These are phyloP conservation scores for Gnetum montanum DNA, from an alignment of 75 land plant genomes.

Conservation along the genomic window DNA sequence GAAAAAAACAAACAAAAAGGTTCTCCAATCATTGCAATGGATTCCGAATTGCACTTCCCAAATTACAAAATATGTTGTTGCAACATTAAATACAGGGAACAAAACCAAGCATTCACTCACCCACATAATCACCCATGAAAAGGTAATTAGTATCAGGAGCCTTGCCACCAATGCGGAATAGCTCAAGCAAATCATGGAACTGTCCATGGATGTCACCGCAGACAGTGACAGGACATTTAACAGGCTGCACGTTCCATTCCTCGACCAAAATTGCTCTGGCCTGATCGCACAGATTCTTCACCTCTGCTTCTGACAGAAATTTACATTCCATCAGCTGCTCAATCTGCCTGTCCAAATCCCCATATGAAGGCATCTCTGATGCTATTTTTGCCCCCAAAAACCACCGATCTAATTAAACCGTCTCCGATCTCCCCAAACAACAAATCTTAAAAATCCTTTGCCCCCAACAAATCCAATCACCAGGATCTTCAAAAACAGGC, in stretches of 20 bases:
- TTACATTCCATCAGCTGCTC: constrained; percentile 83
- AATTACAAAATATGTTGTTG: no score
- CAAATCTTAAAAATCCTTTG: no score
- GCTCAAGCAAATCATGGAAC: constrained; percentile 76
- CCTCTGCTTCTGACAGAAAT: constrained; percentile 58
- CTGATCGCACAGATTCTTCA: constrained; percentile 70
- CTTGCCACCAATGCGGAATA: constrained; percentile 65
- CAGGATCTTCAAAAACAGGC: no score
- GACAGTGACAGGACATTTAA: constrained; percentile 66
- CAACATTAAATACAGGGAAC: not conserved
- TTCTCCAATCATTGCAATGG: no score
- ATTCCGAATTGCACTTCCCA: no score
- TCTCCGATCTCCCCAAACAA: no score
- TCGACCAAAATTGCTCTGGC: constrained; percentile 58
- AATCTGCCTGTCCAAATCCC: constrained; percentile 77
- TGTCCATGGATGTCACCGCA: constrained; percentile 82
- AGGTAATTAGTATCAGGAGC: constrained; percentile 81
- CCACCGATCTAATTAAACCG: not conserved
- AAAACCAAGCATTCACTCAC: constrained; percentile 20
- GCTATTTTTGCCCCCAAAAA: not conserved
- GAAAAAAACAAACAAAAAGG: no score
- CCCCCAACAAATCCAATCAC: no score
- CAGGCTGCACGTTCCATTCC: constrained; percentile 79
- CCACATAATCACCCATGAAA: constrained; percentile 87
- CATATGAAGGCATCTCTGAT: constrained; percentile 44